Percentiles rank a stretch among this genome's conserved stretches.
Conservation (phyloP, 2,329 filamentous ascomycete species). For the Sordariomycetes sp. region DNA sequence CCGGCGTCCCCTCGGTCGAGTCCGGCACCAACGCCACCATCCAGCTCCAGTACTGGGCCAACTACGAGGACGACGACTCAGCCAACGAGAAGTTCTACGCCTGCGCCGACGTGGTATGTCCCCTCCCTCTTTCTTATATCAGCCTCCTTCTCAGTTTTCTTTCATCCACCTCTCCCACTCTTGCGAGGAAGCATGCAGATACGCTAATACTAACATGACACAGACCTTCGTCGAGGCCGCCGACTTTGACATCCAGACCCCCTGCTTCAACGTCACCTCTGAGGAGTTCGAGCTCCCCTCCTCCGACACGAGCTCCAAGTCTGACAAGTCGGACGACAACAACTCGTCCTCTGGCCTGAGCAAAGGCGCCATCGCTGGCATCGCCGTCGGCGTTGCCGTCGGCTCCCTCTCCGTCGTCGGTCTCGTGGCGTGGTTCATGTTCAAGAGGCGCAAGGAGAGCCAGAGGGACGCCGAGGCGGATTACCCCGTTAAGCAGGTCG, state of each 20-base stretch:
- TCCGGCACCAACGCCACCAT: conserved; percentile 24
- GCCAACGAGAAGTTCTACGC: conserved; percentile 20
- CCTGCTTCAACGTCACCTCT: conserved; percentile 20
- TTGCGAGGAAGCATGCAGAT: not conserved
- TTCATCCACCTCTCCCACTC: not conserved
- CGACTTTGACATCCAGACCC: conserved; percentile 12
- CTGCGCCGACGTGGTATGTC: conserved; percentile 20
- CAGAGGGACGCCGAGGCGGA: not conserved
- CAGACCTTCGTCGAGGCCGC: conserved; percentile 16
- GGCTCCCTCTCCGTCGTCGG: conserved; percentile 16
- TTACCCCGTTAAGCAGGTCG: not conserved
- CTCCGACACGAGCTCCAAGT: conserved; percentile 7
- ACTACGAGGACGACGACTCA: conserved; percentile 15
- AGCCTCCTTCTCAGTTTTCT: no score
- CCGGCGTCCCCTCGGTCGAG: conserved; percentile 13
- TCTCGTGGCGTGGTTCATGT: conserved; percentile 14
- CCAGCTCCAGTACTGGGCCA: conserved; percentile 23
- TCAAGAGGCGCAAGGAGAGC: conserved; percentile 5
- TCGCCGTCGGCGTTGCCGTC: conserved; percentile 19
- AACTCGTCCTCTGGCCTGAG: conserved; percentile 12
- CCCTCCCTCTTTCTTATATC: not conserved
- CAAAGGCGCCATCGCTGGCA: conserved; percentile 20
- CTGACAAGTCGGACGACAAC: not conserved
- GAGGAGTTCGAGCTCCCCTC: conserved; percentile 12
- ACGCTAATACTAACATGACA: not conserved